phyloP scores from a whole-genome alignment of 1,284 basidiomycete species.

The Ustilago bromivora region DNA sequence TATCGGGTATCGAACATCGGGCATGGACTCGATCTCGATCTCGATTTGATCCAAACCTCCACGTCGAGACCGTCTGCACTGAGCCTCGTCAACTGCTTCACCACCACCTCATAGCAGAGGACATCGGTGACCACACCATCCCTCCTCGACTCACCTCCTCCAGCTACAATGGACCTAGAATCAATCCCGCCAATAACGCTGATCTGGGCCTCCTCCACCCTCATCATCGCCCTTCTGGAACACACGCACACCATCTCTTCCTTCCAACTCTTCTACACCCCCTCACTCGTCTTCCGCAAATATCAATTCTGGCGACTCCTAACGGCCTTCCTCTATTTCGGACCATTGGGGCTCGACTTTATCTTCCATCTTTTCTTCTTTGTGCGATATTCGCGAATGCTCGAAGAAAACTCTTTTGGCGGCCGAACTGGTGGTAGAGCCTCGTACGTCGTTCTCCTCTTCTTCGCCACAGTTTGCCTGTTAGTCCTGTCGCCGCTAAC shows the following conservation, averaged over 20 bases:
- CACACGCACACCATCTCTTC: conserved; percentile 58
- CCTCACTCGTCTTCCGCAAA: conserved; percentile 54
- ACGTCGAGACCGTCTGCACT: conserved; percentile 5
- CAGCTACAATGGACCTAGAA: conserved; percentile 60
- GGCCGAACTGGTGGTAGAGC: conserved; percentile 80
- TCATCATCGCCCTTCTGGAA: conserved; percentile 56
- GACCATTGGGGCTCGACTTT: conserved; percentile 85
- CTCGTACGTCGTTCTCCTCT: conserved; percentile 91
- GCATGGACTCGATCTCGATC: neutral
- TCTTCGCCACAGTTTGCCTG: conserved; percentile 80
- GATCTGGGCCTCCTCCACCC: conserved; percentile 53
- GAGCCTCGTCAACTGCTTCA: neutral
- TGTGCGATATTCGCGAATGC: conserved; percentile 94
- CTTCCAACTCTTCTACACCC: conserved; percentile 65
- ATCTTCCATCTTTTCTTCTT: conserved; percentile 98
- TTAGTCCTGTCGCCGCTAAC: conserved; percentile 70
- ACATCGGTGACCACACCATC: neutral
- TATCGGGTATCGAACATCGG: neutral
- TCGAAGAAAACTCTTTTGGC: conserved; percentile 94
- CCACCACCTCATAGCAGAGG: conserved; percentile 2
- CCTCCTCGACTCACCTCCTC: neutral
- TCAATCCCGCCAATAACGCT: conserved; percentile 64
- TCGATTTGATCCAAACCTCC: neutral
- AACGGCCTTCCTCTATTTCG: conserved; percentile 97
- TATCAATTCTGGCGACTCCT: conserved; percentile 84